Evolutionary conservation across 805 yeast species (phyloP).

Genomic region (Saccharomycopsis oosterbeekiorum): DNA sequence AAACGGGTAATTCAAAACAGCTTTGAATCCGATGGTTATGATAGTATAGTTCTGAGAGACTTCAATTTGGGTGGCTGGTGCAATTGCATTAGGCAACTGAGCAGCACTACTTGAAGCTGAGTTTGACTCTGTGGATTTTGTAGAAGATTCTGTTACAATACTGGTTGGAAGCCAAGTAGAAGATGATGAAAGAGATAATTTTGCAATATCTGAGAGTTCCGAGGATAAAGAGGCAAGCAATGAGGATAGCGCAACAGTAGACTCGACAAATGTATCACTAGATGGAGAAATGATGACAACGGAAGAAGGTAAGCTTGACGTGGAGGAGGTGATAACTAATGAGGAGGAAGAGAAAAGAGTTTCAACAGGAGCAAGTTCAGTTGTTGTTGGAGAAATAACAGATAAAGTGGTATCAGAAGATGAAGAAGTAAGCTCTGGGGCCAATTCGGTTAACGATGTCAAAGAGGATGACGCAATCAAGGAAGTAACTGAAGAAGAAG

Average conservation of each 20-base stretch:
- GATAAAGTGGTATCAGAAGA: neutral
- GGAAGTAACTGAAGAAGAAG: neutral
- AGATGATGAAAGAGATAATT: neutral
- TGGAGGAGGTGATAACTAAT: neutral
- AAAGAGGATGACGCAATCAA: too few species aligned
- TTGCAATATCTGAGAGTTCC: neutral
- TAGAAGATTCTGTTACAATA: conserved; percentile 9
- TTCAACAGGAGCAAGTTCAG: neutral
- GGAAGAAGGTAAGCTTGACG: conserved; percentile 1
- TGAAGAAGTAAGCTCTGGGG: neutral
- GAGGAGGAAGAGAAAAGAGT: conserved; percentile 1
- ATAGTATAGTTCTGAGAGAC: conserved; percentile 42
- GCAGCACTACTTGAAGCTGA: conserved; percentile 24
- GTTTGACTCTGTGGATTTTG: neutral
- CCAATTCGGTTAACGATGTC: neutral
- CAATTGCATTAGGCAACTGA: conserved; percentile 65
- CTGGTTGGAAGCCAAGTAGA: conserved; percentile 15
- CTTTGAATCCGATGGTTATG: conserved; percentile 70
- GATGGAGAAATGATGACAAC: conserved; percentile 16
- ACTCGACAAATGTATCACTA: conserved; percentile 11
- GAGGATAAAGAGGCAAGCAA: conserved; percentile 3
- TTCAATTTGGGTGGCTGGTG: conserved; percentile 40
- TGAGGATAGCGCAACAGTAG: conserved; percentile 11
- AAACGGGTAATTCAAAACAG: conserved; percentile 74
- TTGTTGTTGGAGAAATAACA: neutral